These are phyloP conservation scores for Phytophthora ohioensis DNA, from an alignment of 352 stramenopile genomes.

Conservation along the genomic window DNA sequence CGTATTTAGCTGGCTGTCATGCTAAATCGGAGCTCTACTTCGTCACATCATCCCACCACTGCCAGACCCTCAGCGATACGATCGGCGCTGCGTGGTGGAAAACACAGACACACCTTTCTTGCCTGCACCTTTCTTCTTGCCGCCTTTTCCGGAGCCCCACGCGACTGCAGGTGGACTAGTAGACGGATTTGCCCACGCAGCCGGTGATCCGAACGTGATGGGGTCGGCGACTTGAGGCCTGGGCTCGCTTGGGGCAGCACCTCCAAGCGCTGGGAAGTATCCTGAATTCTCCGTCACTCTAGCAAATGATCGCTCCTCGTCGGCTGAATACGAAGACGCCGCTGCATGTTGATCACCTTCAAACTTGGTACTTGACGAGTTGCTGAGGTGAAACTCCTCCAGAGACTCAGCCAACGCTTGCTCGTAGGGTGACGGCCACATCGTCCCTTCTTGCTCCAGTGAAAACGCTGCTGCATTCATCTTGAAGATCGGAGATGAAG, in stretches of 20 bases:
- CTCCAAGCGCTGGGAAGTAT: conserved; percentile 72
- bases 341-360: conserved; percentile 25
- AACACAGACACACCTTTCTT: conserved; percentile 84
- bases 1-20: conserved; percentile 3
- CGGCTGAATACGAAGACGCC: conserved; percentile 7
- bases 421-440: conserved; percentile 72
- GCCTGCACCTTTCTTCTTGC: conserved; percentile 67
- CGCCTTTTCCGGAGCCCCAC: conserved; percentile 40
- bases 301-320: conserved; percentile 72
- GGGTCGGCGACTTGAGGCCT: conserved; percentile 13
- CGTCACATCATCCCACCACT: background rate
- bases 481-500: conserved; percentile 47
- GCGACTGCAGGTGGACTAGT: conserved; percentile 44
- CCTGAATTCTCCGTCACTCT: conserved; percentile 76
- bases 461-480: conserved; percentile 53
- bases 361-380: conserved; percentile 22
- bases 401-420: conserved; percentile 46
- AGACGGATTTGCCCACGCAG: conserved; percentile 52
- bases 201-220: conserved; percentile 42
- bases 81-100: conserved; percentile 76
- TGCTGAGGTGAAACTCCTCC: conserved; percentile 53
- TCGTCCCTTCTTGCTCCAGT: conserved; percentile 56
- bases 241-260: conserved; percentile 3
- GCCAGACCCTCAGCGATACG: conserved; percentile 58
- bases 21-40: conserved; percentile 14